These are phyloP conservation scores for Beauveria rudraprayagi DNA, from an alignment of 2,329 filamentous ascomycete genomes.

Conservation along the genomic window DNA sequence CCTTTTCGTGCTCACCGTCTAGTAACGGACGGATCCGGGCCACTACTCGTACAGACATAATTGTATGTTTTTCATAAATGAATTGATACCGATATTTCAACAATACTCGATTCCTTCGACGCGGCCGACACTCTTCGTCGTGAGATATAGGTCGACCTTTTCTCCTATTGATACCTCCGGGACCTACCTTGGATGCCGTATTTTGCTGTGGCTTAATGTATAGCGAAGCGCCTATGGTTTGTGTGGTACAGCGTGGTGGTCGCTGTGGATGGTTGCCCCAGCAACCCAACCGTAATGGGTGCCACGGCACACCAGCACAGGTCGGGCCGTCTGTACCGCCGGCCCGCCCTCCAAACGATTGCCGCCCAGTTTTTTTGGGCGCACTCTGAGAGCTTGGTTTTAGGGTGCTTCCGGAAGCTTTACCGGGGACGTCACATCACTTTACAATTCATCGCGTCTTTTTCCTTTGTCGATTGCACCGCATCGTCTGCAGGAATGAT, in stretches of 20 bases:
- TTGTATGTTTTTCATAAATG: slow-evolving; percentile 8
- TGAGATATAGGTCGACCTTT: neutral
- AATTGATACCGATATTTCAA: slow-evolving; percentile 11
- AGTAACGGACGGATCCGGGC: slow-evolving; percentile 85
- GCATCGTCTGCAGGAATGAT: slow-evolving; percentile 17
- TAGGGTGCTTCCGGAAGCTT: slow-evolving; percentile 6
- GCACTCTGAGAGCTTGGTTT: neutral
- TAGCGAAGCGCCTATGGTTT: neutral
- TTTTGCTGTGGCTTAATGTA: slow-evolving; percentile 10
- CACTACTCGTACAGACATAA: slow-evolving; percentile 72
- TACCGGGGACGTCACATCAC: slow-evolving; percentile 2
- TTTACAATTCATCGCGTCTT: neutral
- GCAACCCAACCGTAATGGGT: slow-evolving; percentile 3
- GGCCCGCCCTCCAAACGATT: slow-evolving; percentile 1
- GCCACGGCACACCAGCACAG: neutral
- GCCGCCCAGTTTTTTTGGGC: neutral
- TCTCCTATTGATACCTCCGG: slow-evolving; percentile 1
- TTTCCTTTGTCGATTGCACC: neutral
- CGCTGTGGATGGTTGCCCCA: neutral
- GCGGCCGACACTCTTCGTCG: neutral
- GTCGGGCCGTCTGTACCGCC: slow-evolving; percentile 9
- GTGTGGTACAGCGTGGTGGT: neutral
- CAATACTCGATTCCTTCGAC: neutral
- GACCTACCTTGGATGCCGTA: slow-evolving; percentile 9
- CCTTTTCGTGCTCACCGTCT: slow-evolving; percentile 75